Evolutionary conservation across 345 rosid species (phyloP).

Genomic region (Cardamine occulta): DNA sequence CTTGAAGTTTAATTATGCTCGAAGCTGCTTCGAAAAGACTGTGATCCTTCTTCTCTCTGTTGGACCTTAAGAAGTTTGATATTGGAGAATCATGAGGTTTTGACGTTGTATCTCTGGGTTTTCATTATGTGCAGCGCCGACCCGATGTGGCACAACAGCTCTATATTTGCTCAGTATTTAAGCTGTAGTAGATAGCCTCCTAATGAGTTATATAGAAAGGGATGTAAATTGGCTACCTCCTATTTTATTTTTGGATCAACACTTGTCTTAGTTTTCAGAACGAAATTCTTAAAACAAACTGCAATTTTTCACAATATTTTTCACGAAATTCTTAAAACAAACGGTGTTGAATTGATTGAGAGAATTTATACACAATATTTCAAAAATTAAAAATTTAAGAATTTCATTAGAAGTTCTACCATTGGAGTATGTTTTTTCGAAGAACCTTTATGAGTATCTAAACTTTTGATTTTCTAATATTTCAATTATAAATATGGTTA

Average conservation of each 20-base stretch:
- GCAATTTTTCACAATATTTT: neutral
- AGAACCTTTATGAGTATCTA: too few relatives aligned
- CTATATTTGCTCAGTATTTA: neutral
- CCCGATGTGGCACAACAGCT: neutral
- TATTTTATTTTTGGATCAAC: neutral
- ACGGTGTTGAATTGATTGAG: too few relatives aligned
- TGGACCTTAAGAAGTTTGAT: neutral
- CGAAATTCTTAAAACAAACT: neutral
- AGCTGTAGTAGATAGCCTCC: constrained; percentile 11
- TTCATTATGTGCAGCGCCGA: neutral
- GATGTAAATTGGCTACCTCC: neutral
- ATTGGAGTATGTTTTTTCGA: too few relatives aligned
- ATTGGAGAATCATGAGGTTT: neutral
- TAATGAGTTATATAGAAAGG: neutral
- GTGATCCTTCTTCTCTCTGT: too few relatives aligned
- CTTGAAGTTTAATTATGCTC: neutral
- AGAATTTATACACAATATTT: too few relatives aligned
- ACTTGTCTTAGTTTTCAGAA: constrained; percentile 8
- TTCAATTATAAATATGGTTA: too few relatives aligned
- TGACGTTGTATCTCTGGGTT: neutral
- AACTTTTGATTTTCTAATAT: too few relatives aligned
- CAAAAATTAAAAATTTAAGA: too few relatives aligned
- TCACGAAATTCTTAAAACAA: too few relatives aligned
- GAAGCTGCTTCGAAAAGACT: too few relatives aligned
- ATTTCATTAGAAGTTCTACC: too few relatives aligned